phyloP scores from a whole-genome alignment of 1,284 basidiomycete genomes.

The Leccinum subrobustum region DNA sequence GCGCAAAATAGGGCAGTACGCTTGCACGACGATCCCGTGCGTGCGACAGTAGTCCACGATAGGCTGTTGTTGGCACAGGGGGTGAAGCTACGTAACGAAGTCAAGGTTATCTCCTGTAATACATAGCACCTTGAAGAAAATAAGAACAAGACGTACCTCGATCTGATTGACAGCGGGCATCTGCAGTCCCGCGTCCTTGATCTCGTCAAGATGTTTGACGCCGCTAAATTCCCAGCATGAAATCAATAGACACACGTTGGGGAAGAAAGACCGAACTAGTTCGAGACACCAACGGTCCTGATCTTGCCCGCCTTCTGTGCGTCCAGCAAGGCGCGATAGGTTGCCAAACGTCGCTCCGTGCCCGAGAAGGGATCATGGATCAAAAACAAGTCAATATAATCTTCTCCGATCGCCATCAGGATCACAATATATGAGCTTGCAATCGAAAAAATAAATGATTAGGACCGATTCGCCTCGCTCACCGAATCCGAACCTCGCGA shows the following conservation, averaged over 20 bases:
- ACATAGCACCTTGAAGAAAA: not conserved
- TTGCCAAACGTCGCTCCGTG: conserved; percentile 53
- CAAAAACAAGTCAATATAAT: conserved; percentile 77
- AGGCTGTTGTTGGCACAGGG: conserved; percentile 78
- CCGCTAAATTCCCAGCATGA: conserved; percentile 42
- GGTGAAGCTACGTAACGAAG: conserved; percentile 60
- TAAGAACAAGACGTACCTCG: conserved; percentile 48
- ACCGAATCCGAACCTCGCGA: conserved; percentile 56
- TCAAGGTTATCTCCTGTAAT: conserved; percentile 7
- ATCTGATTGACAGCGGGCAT: conserved; percentile 84
- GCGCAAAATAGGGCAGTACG: conserved; percentile 73
- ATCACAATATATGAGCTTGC: not conserved
- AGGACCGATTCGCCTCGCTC: conserved; percentile 3
- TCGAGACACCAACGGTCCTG: conserved; percentile 73
- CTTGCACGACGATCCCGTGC: conserved; percentile 72
- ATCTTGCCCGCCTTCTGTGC: conserved; percentile 64
- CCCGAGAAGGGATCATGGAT: conserved; percentile 74
- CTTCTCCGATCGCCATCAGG: conserved; percentile 31
- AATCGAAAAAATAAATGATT: not conserved
- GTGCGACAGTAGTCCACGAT: conserved; percentile 77
- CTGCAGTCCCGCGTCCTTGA: conserved; percentile 57
- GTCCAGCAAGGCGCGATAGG: conserved; percentile 63
- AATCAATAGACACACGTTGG: not conserved
- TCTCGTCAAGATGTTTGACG: conserved; percentile 77
- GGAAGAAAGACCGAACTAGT: conserved; percentile 52